Evolutionary conservation across 192 early-diverging fungal genomes (phyloP).

Genomic region (Backusella circina): DNA sequence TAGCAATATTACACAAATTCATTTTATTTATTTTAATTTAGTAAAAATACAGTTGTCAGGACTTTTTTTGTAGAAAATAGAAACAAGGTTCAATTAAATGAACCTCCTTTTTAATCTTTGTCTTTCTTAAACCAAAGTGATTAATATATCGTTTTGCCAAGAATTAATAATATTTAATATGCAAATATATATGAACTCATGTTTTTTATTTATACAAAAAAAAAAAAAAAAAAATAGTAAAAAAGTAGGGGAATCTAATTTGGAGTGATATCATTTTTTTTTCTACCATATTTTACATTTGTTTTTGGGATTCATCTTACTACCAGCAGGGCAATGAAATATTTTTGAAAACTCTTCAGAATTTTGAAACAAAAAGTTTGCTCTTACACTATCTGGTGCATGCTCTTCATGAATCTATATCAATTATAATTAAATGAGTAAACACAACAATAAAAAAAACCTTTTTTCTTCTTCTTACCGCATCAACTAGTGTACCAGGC

Average conservation of each 20-base stretch:
- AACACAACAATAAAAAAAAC: neutral
- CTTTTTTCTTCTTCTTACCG: neutral
- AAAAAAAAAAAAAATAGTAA: neutral
- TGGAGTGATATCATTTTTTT: neutral
- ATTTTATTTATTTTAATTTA: neutral
- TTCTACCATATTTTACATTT: constrained; percentile 44
- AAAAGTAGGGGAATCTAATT: neutral
- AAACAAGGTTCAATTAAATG: neutral
- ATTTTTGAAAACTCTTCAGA: constrained; percentile 57
- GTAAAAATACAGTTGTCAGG: neutral
- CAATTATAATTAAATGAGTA: neutral
- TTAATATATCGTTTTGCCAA: neutral
- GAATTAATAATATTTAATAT: neutral
- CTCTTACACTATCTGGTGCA: constrained; percentile 56
- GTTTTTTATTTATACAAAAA: neutral
- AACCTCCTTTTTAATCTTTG: neutral
- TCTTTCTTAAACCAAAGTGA: too few species aligned
- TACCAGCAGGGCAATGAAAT: constrained; percentile 57
- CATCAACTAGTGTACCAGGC: constrained; percentile 23
- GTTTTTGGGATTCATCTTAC: constrained; percentile 61
- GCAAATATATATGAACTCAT: neutral
- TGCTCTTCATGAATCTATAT: constrained; percentile 52
- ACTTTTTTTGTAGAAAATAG: neutral
- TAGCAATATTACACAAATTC: neutral
- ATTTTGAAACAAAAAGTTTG: constrained; percentile 64